These are phyloP conservation scores for Globisporangium cederbergense DNA, from an alignment of 352 stramenopile species.

Conservation along the genomic window DNA sequence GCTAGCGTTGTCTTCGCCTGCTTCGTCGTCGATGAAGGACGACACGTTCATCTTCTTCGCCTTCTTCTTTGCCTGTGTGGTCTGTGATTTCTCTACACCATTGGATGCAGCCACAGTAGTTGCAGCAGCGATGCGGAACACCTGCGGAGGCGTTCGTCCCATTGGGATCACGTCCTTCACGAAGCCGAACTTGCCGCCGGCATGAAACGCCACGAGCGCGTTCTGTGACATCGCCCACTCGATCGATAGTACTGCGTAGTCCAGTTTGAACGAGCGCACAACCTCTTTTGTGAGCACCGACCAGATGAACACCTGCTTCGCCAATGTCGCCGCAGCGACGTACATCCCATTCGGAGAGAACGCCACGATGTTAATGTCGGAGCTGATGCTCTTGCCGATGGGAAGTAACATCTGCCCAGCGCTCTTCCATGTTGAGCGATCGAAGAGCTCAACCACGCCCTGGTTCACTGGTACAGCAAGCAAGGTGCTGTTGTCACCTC, in stretches of 20 bases:
- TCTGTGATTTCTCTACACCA: background rate
- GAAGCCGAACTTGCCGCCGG: conserved; percentile 56
- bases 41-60: conserved; percentile 22
- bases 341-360: conserved; percentile 84
- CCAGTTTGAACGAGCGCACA: conserved; percentile 53
- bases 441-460: conserved; percentile 66
- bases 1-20: conserved; percentile 29
- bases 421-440: conserved; percentile 43
- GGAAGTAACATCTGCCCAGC: conserved; percentile 46
- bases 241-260: conserved; percentile 54
- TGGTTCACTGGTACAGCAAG: conserved; percentile 65
- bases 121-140: background rate
- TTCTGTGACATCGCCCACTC: conserved; percentile 60
- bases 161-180: conserved; percentile 63
- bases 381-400: conserved; percentile 43
- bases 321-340: conserved; percentile 57
- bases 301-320: conserved; percentile 78
- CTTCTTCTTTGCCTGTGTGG: conserved; percentile 7
- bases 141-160: conserved; percentile 51
- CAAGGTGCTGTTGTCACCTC: conserved; percentile 19
- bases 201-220: conserved; percentile 52
- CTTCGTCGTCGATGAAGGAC: conserved; percentile 49
- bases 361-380: conserved; percentile 64
- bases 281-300: conserved; percentile 41
- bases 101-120: background rate